Evolutionary conservation across 2,329 filamentous ascomycete species (phyloP).

Genomic region (Macrophomina tecta): DNA sequence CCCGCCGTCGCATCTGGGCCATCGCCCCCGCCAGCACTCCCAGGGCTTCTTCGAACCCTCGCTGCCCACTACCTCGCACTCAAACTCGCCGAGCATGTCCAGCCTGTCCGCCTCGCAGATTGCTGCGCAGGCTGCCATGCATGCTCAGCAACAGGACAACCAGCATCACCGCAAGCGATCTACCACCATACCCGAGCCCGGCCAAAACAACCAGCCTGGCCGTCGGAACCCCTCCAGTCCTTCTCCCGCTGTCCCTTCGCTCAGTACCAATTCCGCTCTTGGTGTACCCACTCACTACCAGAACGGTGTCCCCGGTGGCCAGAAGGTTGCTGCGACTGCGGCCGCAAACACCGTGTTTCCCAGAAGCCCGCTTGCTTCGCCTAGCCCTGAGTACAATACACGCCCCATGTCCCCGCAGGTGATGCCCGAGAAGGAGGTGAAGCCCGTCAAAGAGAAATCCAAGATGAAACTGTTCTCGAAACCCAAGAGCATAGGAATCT

Average conservation of each 20-base stretch:
- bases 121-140: constrained; percentile 77
- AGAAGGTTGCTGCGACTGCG: constrained; percentile 70
- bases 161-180: constrained; percentile 69
- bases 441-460: constrained; percentile 72
- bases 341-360: constrained; percentile 78
- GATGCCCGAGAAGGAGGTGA: constrained; percentile 61
- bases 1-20: constrained; percentile 54
- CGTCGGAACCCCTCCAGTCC: constrained; percentile 55
- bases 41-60: constrained; percentile 79
- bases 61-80: constrained; percentile 66
- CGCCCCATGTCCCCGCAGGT: constrained; percentile 32
- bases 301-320: constrained; percentile 66
- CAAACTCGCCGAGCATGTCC: constrained; percentile 60
- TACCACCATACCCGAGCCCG: constrained; percentile 70
- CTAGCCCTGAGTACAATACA: constrained; percentile 34
- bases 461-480: constrained; percentile 80
- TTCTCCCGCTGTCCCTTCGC: constrained; percentile 57
- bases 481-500: constrained; percentile 74
- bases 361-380: constrained; percentile 60
- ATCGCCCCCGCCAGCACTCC: constrained; percentile 70
- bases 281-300: constrained; percentile 52
- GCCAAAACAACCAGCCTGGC: constrained; percentile 36
- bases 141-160: constrained; percentile 61
- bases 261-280: constrained; percentile 2
- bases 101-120: constrained; percentile 73